Conservation (phyloP, 768 basidiomycete species). For the Leucocoprinus sp. region DNA sequence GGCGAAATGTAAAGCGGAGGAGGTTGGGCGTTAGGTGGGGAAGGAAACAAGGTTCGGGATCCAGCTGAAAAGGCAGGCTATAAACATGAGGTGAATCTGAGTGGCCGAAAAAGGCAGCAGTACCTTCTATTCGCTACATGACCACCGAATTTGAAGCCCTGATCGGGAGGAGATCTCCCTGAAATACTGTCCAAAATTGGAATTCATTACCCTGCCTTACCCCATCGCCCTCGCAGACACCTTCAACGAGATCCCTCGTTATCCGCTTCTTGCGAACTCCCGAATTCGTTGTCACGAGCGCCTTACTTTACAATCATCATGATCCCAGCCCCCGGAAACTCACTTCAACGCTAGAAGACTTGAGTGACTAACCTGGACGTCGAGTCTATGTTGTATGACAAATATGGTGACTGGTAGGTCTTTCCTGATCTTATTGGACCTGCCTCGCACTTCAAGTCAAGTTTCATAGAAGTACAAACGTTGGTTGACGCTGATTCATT, state of each 20-base stretch:
- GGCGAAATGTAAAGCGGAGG: constrained; percentile 8
- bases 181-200: constrained; percentile 14
- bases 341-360: constrained; percentile 10
- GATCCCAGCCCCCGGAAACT: constrained; percentile 1
- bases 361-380: constrained; percentile 2
- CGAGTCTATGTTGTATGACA: constrained; percentile 9
- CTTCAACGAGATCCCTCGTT: background rate
- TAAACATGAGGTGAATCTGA: constrained; percentile 23
- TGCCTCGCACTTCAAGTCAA: background rate
- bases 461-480: background rate
- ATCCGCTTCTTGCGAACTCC: background rate
- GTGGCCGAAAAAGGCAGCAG: constrained; percentile 20
- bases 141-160: constrained; percentile 16
- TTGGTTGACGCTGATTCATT: background rate
- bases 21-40: constrained; percentile 13
- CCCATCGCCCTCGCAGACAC: too few species aligned
- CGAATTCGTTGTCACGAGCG: too few species aligned
- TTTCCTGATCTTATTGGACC: constrained; percentile 10
- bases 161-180: constrained; percentile 26
- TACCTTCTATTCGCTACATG: constrained; percentile 2
- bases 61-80: constrained; percentile 19
- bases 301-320: background rate
- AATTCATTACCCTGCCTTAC: background rate
- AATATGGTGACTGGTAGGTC: constrained; percentile 16
- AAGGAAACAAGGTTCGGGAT: constrained; percentile 16